A percentile compares a stretch with the other conserved stretches of the same genome.
These are phyloP conservation scores for Pythium brachiatum DNA, from an alignment of 352 stramenopile genomes.

Conservation along the genomic window DNA sequence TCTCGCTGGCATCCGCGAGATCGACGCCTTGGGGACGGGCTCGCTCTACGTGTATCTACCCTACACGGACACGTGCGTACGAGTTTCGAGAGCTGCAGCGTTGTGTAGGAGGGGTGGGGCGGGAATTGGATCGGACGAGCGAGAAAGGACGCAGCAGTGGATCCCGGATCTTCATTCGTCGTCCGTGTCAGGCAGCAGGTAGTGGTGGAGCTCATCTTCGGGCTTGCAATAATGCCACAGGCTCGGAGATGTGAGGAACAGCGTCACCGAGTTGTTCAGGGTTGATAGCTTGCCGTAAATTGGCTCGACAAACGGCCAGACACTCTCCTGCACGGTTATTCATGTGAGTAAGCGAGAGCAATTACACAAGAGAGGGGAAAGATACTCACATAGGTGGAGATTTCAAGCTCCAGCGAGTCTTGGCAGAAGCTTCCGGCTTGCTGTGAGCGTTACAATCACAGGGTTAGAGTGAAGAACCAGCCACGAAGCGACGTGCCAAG, in stretches of 20 bases:
- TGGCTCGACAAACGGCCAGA: slow-evolving; percentile 76
- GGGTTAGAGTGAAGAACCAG: neutral
- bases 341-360: too few species aligned
- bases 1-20: neutral
- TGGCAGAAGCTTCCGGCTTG: slow-evolving; percentile 79
- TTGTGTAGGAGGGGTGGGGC: neutral
- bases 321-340: slow-evolving; percentile 76
- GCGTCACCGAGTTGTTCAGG: slow-evolving; percentile 57
- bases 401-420: slow-evolving; percentile 77
- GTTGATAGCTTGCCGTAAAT: slow-evolving; percentile 69
- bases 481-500: slow-evolving; percentile 1
- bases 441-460: slow-evolving; percentile 20
- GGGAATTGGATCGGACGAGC: neutral
- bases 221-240: slow-evolving; percentile 86
- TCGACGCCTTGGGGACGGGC: neutral
- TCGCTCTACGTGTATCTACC: too few species aligned
- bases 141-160: neutral
- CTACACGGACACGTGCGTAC: too few species aligned
- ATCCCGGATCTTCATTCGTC: slow-evolving; percentile 34
- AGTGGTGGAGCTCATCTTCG: slow-evolving; percentile 75
- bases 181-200: slow-evolving; percentile 70
- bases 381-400: slow-evolving; percentile 65
- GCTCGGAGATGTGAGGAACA: slow-evolving; percentile 68
- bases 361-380: too few species aligned
- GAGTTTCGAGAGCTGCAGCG: neutral